Evolutionary conservation across 192 early-diverging fungal species (phyloP).

Genomic region (Dissophora ornata): DNA sequence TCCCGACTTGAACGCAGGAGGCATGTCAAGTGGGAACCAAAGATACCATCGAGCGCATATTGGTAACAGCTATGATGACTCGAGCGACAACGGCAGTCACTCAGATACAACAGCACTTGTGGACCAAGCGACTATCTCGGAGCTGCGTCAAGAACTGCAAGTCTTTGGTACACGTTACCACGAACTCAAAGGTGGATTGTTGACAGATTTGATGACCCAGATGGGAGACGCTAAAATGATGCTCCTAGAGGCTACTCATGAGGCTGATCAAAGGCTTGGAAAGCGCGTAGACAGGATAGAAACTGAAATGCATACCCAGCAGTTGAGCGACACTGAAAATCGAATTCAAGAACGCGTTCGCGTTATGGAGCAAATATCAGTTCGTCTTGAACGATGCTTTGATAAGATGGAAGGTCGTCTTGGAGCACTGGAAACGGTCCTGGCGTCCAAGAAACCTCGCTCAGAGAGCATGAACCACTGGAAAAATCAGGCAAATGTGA

Average conservation of each 20-base stretch:
- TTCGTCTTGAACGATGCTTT: conserved; percentile 43
- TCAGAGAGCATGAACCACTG: conserved; percentile 55
- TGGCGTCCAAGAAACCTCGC: conserved; percentile 39
- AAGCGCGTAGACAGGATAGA: conserved; percentile 48
- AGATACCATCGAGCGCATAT: conserved; percentile 7
- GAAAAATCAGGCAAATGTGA: too few relatives aligned
- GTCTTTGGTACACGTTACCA: conserved; percentile 39
- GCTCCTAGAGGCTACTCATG: conserved; percentile 45
- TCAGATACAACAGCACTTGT: conserved; percentile 6
- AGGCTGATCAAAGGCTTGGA: conserved; percentile 46
- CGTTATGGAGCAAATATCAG: conserved; percentile 47
- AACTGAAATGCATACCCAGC: conserved; percentile 51
- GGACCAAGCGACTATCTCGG: conserved; percentile 30
- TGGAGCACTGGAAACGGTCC: conserved; percentile 41
- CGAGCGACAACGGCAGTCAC: conserved; percentile 2
- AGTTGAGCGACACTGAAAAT: conserved; percentile 46
- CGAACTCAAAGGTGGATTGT: conserved; percentile 44
- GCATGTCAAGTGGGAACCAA: conserved; percentile 46
- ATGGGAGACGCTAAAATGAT: conserved; percentile 52
- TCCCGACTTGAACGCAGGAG: conserved; percentile 30
- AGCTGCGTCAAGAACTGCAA: conserved; percentile 44
- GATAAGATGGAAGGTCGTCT: conserved; percentile 50
- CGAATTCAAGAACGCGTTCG: conserved; percentile 43
- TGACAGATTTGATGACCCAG: conserved; percentile 49
- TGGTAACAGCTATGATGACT: neutral